Evolutionary conservation across 139 green algal genomes (phyloP).

Genomic region (Coelastrella sp.): DNA sequence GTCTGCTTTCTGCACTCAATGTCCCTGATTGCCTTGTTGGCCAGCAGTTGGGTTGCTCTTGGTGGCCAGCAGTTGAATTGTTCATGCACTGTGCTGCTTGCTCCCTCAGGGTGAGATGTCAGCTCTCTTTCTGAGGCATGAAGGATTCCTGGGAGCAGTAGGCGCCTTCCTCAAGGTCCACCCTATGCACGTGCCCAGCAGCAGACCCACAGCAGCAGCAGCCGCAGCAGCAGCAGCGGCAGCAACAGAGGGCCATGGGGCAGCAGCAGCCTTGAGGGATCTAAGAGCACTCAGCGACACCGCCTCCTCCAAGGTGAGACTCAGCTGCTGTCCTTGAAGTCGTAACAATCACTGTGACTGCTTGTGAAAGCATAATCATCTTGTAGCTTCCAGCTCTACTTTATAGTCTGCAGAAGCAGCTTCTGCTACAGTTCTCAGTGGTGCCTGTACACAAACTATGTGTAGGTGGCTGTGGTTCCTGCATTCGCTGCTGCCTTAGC

Average conservation of each 20-base stretch:
- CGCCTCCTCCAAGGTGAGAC: conserved; percentile 19
- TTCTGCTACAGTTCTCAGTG: too few species aligned
- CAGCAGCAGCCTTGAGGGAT: not conserved
- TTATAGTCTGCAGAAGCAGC: too few species aligned
- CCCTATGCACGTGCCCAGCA: conserved; percentile 56
- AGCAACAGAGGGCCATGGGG: not conserved
- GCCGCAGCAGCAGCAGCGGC: conserved; percentile 15
- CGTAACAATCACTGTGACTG: not conserved
- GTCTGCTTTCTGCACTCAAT: too few species aligned
- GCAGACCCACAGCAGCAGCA: not conserved
- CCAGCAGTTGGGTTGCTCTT: not conserved
- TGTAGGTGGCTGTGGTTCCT: not conserved
- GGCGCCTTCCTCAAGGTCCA: conserved; percentile 96
- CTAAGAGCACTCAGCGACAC: not conserved
- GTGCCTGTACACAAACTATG: too few species aligned
- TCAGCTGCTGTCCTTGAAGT: not conserved
- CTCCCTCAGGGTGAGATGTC: conserved; percentile 88
- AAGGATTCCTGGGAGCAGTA: conserved; percentile 96
- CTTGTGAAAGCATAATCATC: too few species aligned
- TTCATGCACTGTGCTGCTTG: not conserved
- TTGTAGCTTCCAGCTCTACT: too few species aligned
- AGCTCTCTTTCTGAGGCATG: conserved; percentile 97
- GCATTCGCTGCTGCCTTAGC: too few species aligned
- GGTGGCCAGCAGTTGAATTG: not conserved
- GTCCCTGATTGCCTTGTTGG: too few species aligned